phyloP scores from a whole-genome alignment of 306 rosid genomes.

The Gastrolobium bilobum region DNA sequence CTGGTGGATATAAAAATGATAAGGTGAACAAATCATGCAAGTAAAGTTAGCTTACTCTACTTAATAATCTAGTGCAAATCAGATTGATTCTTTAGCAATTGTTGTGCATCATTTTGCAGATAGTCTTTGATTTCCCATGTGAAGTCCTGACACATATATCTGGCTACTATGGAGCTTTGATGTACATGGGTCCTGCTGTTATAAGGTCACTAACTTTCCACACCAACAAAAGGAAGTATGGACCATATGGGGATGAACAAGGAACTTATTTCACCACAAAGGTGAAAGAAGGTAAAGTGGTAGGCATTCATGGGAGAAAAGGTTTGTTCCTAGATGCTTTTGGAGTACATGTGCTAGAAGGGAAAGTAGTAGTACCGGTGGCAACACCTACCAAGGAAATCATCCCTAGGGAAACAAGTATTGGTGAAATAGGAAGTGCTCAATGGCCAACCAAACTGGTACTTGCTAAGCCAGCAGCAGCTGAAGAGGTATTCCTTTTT shows the following conservation, averaged over 20 bases:
- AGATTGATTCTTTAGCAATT: slow-evolving; percentile 20
- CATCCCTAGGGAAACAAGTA: slow-evolving; percentile 51
- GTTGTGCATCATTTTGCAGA: slow-evolving; percentile 60
- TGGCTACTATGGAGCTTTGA: slow-evolving; percentile 74
- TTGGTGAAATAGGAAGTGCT: slow-evolving; percentile 59
- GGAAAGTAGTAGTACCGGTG: slow-evolving; percentile 60
- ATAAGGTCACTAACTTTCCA: slow-evolving; percentile 85
- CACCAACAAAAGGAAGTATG: slow-evolving; percentile 71
- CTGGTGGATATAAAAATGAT: slow-evolving; percentile 81
- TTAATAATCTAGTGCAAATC: slow-evolving; percentile 7
- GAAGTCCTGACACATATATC: slow-evolving; percentile 87
- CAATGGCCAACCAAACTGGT: slow-evolving; percentile 72
- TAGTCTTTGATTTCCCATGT: slow-evolving; percentile 80
- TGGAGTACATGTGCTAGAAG: slow-evolving; percentile 79
- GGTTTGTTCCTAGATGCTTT: slow-evolving; percentile 91
- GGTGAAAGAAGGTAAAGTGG: slow-evolving; percentile 79
- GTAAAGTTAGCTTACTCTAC: slow-evolving; percentile 15
- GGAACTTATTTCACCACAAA: slow-evolving; percentile 77
- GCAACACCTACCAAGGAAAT: slow-evolving; percentile 56
- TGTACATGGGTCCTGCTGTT: slow-evolving; percentile 82
- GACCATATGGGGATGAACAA: slow-evolving; percentile 92
- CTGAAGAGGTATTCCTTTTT: slow-evolving; percentile 68
- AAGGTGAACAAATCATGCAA: slow-evolving; percentile 61
- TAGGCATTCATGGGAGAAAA: slow-evolving; percentile 88
- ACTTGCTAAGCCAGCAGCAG: slow-evolving; percentile 62